phyloP scores from a whole-genome alignment of 23 red algal species.

The Agarophyton chilense region DNA sequence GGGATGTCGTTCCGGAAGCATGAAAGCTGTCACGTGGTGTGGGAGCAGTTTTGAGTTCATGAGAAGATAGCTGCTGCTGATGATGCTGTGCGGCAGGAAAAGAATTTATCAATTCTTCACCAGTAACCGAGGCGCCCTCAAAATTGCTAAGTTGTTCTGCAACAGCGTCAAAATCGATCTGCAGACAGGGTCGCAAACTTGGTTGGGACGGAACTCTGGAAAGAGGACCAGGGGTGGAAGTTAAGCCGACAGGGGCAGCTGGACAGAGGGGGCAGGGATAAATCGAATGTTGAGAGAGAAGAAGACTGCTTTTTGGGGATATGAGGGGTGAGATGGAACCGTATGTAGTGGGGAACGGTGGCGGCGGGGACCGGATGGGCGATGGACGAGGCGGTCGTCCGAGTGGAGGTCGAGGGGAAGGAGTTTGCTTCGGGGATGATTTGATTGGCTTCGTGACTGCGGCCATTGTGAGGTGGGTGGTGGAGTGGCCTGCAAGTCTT shows the following conservation, averaged over 20 bases:
- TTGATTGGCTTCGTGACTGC: not conserved
- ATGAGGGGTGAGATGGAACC: conserved; percentile 4
- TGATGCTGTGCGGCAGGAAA: not conserved
- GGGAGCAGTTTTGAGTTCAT: not conserved
- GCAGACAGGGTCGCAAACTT: not conserved
- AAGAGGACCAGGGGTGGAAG: not conserved
- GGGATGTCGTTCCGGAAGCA: not conserved
- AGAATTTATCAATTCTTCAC: not conserved
- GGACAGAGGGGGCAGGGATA: not conserved
- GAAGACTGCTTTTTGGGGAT: not conserved
- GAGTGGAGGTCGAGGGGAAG: not conserved
- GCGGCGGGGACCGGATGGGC: not conserved
- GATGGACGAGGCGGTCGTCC: no score
- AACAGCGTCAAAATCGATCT: conserved; percentile 11
- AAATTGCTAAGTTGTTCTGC: conserved; percentile 7
- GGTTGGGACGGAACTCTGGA: not conserved
- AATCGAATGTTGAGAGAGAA: not conserved
- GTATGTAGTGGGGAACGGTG: not conserved
- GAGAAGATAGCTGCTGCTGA: not conserved
- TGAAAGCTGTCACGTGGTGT: not conserved
- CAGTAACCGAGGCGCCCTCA: not conserved
- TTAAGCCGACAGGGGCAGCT: not conserved
- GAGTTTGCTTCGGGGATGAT: not conserved
- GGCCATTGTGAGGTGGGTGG: not conserved
- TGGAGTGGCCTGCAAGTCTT: no score